A percentile compares a stretch with the other conserved stretches of the same genome.
phyloP scores from a whole-genome alignment of 2,329 filamentous ascomycete species.

The Cytospora piceae region DNA sequence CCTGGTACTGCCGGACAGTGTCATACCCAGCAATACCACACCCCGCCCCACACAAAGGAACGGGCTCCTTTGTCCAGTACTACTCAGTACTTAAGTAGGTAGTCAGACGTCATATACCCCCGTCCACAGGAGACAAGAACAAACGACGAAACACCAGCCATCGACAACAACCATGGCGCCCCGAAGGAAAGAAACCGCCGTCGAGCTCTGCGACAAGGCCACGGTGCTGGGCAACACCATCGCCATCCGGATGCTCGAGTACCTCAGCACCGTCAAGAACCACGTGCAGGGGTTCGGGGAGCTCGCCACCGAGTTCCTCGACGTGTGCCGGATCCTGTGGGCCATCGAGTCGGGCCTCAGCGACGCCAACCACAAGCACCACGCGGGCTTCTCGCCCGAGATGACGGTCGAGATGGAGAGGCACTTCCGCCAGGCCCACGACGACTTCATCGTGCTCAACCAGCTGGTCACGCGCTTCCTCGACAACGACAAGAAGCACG shows the following conservation, averaged over 20 bases:
- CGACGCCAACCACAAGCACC: constrained; percentile 51
- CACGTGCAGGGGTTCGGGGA: constrained; percentile 59
- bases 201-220: constrained; percentile 60
- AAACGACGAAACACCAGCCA: neutral
- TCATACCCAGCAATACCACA: constrained; percentile 6
- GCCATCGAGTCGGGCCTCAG: constrained; percentile 69
- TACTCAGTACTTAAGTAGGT: neutral
- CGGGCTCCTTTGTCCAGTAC: neutral
- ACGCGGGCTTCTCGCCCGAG: constrained; percentile 60
- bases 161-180: constrained; percentile 31
- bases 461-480: constrained; percentile 65
- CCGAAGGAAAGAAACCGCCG: constrained; percentile 38
- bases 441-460: constrained; percentile 66
- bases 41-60: neutral
- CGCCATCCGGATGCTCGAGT: constrained; percentile 67
- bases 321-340: constrained; percentile 68
- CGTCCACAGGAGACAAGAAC: neutral
- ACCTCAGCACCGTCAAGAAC: constrained; percentile 59
- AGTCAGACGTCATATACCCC: no score
- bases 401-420: constrained; percentile 66
- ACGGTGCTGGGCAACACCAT: constrained; percentile 66
- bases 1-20: constrained; percentile 19
- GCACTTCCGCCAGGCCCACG: constrained; percentile 63
- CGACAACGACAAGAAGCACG: constrained; percentile 64
- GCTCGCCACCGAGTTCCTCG: constrained; percentile 68